Evolutionary conservation across 2,329 filamentous ascomycete genomes (phyloP).

Genomic region (Xylaria polymorpha): DNA sequence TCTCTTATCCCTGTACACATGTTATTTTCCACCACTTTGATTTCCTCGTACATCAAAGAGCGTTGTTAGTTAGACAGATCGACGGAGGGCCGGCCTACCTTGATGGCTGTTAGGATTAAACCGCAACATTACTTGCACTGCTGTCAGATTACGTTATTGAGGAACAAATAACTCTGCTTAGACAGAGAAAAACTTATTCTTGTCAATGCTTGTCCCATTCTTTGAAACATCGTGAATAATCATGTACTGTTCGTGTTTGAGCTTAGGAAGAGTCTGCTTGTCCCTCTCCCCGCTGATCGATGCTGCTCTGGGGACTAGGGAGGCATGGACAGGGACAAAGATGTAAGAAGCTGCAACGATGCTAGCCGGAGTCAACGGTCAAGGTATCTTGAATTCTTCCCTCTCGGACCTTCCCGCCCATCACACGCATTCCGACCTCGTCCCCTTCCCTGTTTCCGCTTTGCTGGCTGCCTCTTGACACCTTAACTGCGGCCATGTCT

Average conservation of each 20-base stretch:
- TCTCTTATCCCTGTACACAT: conserved; percentile 30
- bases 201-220: neutral
- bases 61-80: conserved; percentile 27
- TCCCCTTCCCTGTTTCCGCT: too few relatives aligned
- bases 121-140: conserved; percentile 11
- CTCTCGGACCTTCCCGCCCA: too few relatives aligned
- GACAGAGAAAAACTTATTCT: conserved; percentile 12
- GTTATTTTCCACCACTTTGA: conserved; percentile 27
- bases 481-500: too few relatives aligned
- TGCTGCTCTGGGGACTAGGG: too few relatives aligned
- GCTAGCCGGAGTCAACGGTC: too few relatives aligned
- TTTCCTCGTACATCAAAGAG: conserved; percentile 27
- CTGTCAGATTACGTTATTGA: conserved; percentile 29
- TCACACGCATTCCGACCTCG: too few relatives aligned
- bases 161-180: neutral
- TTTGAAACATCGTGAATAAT: neutral
- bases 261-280: neutral
- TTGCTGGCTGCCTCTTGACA: too few relatives aligned
- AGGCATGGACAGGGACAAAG: too few relatives aligned
- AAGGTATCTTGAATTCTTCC: too few relatives aligned
- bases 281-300: too few relatives aligned
- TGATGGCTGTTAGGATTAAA: conserved; percentile 16
- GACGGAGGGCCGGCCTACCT: conserved; percentile 10
- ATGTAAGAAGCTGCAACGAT: too few relatives aligned
- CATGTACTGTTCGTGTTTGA: neutral